Conservation (phyloP, 257 asterid species). For the Solanum dulcamara region DNA sequence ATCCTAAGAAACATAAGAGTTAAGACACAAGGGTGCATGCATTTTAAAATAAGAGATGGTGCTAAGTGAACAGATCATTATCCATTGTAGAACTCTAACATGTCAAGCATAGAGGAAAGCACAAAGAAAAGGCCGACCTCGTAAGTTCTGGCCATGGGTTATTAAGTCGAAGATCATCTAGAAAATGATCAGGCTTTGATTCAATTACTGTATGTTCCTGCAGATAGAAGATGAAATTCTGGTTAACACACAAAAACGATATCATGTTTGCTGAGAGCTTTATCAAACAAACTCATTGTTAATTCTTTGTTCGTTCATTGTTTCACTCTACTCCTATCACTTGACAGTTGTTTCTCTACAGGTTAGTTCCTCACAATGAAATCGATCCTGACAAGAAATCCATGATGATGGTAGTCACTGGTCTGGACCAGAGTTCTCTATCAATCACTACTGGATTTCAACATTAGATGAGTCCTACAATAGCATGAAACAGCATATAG, state of each 20-base stretch:
- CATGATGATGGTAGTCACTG: not conserved
- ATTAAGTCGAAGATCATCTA: constrained; percentile 88
- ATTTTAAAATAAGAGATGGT: not conserved
- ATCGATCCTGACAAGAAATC: not conserved
- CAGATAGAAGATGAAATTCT: constrained; percentile 11
- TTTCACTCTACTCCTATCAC: not conserved
- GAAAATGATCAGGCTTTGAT: constrained; percentile 93
- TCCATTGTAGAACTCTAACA: not conserved
- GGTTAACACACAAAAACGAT: not conserved
- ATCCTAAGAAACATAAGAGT: not conserved
- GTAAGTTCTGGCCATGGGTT: constrained; percentile 91
- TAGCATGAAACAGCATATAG: not conserved
- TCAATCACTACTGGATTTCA: not conserved
- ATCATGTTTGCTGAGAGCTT: not conserved
- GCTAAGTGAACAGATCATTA: not conserved
- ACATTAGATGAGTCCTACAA: not conserved
- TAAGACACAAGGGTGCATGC: not conserved
- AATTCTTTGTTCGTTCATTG: not conserved
- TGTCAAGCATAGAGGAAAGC: not conserved
- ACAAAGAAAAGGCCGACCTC: constrained; percentile 38
- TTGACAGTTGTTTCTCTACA: not conserved
- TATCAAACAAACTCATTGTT: not conserved
- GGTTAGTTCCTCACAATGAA: not conserved
- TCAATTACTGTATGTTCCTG: constrained; percentile 96
- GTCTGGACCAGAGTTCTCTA: not conserved